Base-by-base conservation (phyloP, 345 rosid species). In the Abelmoschus esculentus region DNA sequence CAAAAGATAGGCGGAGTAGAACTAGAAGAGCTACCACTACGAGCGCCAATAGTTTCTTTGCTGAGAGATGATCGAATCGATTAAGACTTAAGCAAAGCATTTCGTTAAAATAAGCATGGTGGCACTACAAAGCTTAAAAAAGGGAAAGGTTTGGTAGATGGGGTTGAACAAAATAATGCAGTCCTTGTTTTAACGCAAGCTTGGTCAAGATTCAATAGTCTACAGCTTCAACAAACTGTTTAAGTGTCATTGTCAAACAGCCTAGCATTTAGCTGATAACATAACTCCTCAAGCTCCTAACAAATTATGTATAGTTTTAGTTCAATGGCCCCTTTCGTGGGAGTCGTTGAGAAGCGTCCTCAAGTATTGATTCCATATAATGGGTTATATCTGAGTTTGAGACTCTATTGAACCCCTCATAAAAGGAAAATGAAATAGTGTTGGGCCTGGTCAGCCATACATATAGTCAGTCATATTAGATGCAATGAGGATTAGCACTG, bases 81-180 rank as follows among this genome's bases (percentile, higher is more conserved):
- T 76, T 61, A 64, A 31, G 49, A 71, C 76, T 61, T 5, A 73
- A 71, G 75, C 71, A 67, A 60, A 72, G 74, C 28, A 22, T 11
- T 34, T 42, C 26, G 64, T 38, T 58, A 38, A 8, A 59, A 32
- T 42, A 49, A 49, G 54, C 54, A 6, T 49, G 54, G n/a, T 49
- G 18, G 14, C 54, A 7, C 67, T 4, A 44, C 73, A 28, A 29
- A 34, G 32, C 28, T 54, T 12, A 6, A 57, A 14, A 58, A 71
- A 19, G 4, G 66, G 50, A 61, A 34, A 49, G 15, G 64, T 74
- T 74, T n/a, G 83, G 72, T 75, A 72, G 61, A 74, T 76, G 74
- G 38, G 22, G 76, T 67, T 71, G 74, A 81, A 68, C 80, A 6
- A 12, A 76, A 75, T 62, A 52, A 17, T 73, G 61, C 52, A 59